Evolutionary conservation across 805 yeast species (phyloP), one percentile per base, ranked within the genome.

Genomic region (Pichia cabralensis): DNA sequence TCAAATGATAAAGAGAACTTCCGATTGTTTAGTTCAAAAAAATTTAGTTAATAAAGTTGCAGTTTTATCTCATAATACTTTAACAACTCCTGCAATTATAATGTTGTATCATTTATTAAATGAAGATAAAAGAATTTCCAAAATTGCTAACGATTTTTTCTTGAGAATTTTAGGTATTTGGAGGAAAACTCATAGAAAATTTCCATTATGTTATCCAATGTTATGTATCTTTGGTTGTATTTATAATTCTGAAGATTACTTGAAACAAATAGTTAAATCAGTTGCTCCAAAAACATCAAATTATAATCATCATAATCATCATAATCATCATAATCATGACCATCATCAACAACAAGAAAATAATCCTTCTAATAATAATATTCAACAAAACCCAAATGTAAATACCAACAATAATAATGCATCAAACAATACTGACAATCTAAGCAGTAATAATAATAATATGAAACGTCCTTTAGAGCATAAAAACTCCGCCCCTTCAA

Each of bases 61-160:
- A 69, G 25, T 59, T 69, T 33, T 78, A 18, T 40, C 50, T 2
- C 53, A 50, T 32, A 48, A 51, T 35, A 41, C 52, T 14, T 55
- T 77, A 24, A 77, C 76, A 49, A 66, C 77, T 20, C 79, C 88
- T 2, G 62, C 77, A 39, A 63, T 77, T 43, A 74, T 81, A 64
- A 70, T 81, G 55, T 60, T 77, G n/a, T 78, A 79, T 53, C 88
- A 80, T 56, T 65, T 74, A 26, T 40, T 41, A 24, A 53, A 53
- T 38, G 44, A 46, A 22, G 56, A 54, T 38, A 32, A 43, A 38
- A 42, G 37, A 18, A 36, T 54, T 12, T 37, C 51, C 1, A 35
- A 42, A 18, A 45, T 53, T 16, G 49, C 59, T 2, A 40, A 44
- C 18, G 46, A 45, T 6, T 43, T 48, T n/a, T 45, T 51, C 22